Evolutionary conservation across 2,329 filamentous ascomycete genomes (phyloP).

Genomic region (Beauveria bassiana): DNA sequence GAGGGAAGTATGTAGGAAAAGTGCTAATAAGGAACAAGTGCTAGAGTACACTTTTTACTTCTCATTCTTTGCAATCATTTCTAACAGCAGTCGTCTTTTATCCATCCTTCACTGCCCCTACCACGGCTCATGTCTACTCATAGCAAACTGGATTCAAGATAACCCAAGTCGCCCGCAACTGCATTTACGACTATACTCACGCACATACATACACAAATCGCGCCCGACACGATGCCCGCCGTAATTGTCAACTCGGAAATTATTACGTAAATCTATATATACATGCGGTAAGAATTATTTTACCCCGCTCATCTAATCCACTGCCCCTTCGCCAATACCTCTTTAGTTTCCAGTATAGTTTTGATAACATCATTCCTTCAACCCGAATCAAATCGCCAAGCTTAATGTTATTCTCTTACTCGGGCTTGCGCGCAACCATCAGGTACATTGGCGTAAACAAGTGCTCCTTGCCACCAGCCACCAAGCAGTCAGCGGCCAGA

Average conservation of each 20-base stretch:
- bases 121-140: too few relatives aligned
- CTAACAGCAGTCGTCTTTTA: too few relatives aligned
- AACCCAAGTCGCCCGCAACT: background rate
- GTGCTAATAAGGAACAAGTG: too few relatives aligned
- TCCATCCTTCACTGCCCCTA: too few relatives aligned
- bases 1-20: too few relatives aligned
- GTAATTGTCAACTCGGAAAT: background rate
- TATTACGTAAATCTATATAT: conserved; percentile 12
- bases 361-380: background rate
- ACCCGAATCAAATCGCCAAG: background rate
- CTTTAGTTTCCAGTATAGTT: background rate
- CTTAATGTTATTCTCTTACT: background rate
- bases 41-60: too few relatives aligned
- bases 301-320: background rate
- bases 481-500: conserved; percentile 68
- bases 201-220: background rate
- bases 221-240: background rate
- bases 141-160: too few relatives aligned
- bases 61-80: too few relatives aligned
- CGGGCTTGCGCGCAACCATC: conserved; percentile 82
- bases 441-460: conserved; percentile 95
- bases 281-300: conserved; percentile 9
- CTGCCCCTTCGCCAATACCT: background rate
- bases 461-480: conserved; percentile 73
- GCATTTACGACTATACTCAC: too few relatives aligned